Base-by-base conservation (phyloP, 2,329 filamentous ascomycete species). In the Stachybotrys chartarum region DNA sequence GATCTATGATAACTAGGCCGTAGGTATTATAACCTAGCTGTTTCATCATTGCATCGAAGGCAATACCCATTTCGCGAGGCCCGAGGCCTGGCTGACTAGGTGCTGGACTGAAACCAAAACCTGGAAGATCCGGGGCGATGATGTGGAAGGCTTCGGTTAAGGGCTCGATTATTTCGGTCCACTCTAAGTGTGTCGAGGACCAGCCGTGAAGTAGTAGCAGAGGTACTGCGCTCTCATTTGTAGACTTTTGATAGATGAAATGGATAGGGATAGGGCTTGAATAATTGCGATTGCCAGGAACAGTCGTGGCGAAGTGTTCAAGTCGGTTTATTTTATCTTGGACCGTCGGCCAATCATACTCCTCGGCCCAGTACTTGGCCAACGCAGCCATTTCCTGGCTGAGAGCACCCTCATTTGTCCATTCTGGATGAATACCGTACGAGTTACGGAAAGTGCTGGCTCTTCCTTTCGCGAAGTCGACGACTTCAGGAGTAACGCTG, bases 251-350 rank as follows among this genome's bases (percentile, higher is more conserved):
- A 45, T 61, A 58, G 18, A 59, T 49, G 24, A 59, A 61, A 51
- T 61, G 59, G 16, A 61, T 56, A 18, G 56, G 61, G 14, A 61
- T 52, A 30, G 56, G 50, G 7, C 7, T 6, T 6, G 42, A 42
- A 30, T 53, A 60, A 42, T 54, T 48, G 16, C 30, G 30, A 18
- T 35, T 49, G 5, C 17, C 30, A 18, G 49, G 42, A 16, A 61
- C 51, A 3, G 53, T 63, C 0, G 61, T 65, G 30, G 56, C 62
- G 53, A 65, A 70, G n/a, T 56, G 55, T 42, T 70, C 63, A 1
- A 65, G 45, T 6, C 53, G 42, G 35, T 66, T 65, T 16, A 66
- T 46, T 16, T 57, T 50, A 30, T 56, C 48, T 52, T 68, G 61
- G 18, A 55, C 51, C 3, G 32, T 16, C n/a, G 57, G 56, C 65